Base-by-base conservation (phyloP, 495 filamentous ascomycete genomes). In the Penicillium cataractarum region DNA sequence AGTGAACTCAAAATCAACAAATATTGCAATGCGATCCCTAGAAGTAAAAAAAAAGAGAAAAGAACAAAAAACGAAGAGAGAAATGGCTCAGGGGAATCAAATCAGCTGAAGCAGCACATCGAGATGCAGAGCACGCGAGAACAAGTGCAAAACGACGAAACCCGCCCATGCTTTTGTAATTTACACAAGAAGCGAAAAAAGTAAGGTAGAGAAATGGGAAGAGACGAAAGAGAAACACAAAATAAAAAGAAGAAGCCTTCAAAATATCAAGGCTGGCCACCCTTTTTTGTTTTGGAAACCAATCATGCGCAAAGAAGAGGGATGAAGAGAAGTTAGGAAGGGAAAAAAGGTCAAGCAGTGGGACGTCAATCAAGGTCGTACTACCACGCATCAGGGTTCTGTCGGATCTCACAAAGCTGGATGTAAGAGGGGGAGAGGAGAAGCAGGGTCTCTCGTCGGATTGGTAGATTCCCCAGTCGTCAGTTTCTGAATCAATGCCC, bases 141-240 rank as follows among this genome's bases (percentile, higher is more conserved):
- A 63, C 49, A 69, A 62, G 51, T 24, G 62, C 57, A 64, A 65
- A 68, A 73, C 61, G 56, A 76, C 58, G 61, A 70, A 64, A 67
- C 67, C 74, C 70, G 70, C 72, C 72, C 77, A 75, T 68, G 74
- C 76, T 77, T 77, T 77, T 76, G 66, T 80, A 80, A 74, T 80
- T 73, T 78, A 80, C 73, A 79, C 51, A 64, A 69, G 65, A 63
- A 54, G 51, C 51, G 51, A 54, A 37, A 15, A 52, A 35, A 12
- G 27, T 8, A 17, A 35, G 53, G 31, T 58, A 55, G 19, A 42
- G 48, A 58, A 61, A 33, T 60, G 33, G 24, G 37, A 60, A 48
- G 19, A 56, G 24, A 31, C 7, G 17, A 55, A 39, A 13, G 51
- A 62, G 29, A 13, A 52, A 63, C 32, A 57, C n/a, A 42, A 42